Percentiles rank a stretch among this genome's conserved stretches.
Evolutionary conservation across 805 yeast genomes (phyloP).

Genomic region (Myxozyma nipponensis): DNA sequence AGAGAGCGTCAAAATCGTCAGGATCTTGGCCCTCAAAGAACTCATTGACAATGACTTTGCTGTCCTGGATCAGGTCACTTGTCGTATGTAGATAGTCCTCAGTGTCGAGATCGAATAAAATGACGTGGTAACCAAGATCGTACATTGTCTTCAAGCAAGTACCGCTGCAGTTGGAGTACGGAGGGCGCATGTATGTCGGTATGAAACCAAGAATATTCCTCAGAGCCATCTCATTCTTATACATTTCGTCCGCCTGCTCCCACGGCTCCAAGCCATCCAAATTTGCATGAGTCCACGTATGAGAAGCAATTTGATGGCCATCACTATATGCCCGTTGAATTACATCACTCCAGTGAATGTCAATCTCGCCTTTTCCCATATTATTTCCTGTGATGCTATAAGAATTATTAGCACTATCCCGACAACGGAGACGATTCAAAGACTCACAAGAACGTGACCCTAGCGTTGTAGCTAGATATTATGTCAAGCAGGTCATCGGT

Average conservation of each 20-base stretch:
- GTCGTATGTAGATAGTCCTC: conserved; percentile 16
- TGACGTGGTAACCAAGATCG: conserved; percentile 20
- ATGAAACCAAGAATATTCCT: conserved; percentile 13
- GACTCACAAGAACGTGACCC: conserved; percentile 17
- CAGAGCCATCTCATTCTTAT: conserved; percentile 23
- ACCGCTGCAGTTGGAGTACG: conserved; percentile 13
- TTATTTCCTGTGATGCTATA: conserved; percentile 19
- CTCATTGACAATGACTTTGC: conserved; percentile 12
- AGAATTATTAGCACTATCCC: not conserved
- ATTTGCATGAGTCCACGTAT: conserved; percentile 21
- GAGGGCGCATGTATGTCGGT: conserved; percentile 21
- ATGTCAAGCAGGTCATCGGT: conserved; percentile 16
- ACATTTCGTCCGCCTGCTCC: conserved; percentile 10
- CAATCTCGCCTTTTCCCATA: conserved; percentile 20
- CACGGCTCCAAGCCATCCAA: conserved; percentile 2
- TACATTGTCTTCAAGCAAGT: conserved; percentile 9
- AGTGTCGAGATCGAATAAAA: conserved; percentile 19
- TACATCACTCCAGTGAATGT: conserved; percentile 12
- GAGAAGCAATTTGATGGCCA: conserved; percentile 24
- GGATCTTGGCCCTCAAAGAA: conserved; percentile 1
- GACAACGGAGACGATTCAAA: not conserved
- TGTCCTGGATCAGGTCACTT: conserved; percentile 5
- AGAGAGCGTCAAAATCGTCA: conserved; percentile 3
- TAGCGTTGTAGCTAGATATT: conserved; percentile 8
- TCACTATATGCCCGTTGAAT: conserved; percentile 6